Conservation (phyloP, 2,329 filamentous ascomycete genomes). For the Sphaerostilbella broomeana region DNA sequence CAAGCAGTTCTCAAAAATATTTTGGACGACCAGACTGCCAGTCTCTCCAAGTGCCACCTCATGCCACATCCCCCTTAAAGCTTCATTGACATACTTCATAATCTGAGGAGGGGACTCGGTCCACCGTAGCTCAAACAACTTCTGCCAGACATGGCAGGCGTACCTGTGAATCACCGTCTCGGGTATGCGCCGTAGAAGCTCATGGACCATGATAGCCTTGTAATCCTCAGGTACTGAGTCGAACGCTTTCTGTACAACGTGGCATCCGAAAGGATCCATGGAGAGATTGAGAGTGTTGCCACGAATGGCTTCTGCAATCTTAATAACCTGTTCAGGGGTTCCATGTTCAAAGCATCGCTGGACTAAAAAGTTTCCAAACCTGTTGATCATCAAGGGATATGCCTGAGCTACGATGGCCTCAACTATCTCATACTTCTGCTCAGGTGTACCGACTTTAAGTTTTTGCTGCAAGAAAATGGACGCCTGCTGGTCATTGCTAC, state of each 20-base stretch:
- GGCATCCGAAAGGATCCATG: constrained; percentile 98
- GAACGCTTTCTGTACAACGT: constrained; percentile 97
- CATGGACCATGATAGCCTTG: constrained; percentile 98
- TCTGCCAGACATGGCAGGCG: constrained; percentile 99
- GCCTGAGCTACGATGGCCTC: constrained; percentile 93
- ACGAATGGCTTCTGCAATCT: constrained; percentile 89
- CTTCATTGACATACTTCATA: constrained; percentile 97
- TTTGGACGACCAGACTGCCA: constrained; percentile 94
- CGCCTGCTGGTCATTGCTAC: constrained; percentile 97
- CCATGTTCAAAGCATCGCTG: constrained; percentile 99
- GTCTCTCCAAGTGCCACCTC: constrained; percentile 96
- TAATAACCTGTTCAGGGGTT: constrained; percentile 85
- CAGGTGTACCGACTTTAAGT: constrained; percentile 88
- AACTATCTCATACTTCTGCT: constrained; percentile 96
- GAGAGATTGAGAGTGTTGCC: constrained; percentile 90
- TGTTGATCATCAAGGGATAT: constrained; percentile 94
- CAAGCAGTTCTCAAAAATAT: constrained; percentile 98
- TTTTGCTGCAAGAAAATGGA: constrained; percentile 99
- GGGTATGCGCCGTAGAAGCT: constrained; percentile 87
- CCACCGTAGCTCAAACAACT: constrained; percentile 97
- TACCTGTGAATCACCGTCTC: constrained; percentile 98
- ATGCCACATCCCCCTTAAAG: constrained; percentile 95
- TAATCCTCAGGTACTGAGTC: constrained; percentile 96
- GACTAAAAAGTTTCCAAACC: constrained; percentile 96
- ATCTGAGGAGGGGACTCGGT: constrained; percentile 90